Evolutionary conservation across 495 filamentous ascomycete species (phyloP).

Genomic region (Aspergillus steynii): DNA sequence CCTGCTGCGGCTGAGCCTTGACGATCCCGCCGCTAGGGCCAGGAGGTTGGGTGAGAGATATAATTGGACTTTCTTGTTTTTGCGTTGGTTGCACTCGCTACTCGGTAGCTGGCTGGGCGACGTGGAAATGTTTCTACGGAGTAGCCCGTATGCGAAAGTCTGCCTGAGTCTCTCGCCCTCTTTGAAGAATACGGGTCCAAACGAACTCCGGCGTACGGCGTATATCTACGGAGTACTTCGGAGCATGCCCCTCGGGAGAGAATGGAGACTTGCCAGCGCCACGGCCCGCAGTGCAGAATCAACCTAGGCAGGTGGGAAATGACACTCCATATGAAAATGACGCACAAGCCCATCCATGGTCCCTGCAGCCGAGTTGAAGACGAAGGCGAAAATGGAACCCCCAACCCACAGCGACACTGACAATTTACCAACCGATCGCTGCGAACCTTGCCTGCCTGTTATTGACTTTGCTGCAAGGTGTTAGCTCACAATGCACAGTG

Average conservation of each 20-base stretch:
- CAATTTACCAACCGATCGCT: not conserved
- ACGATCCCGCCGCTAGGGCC: constrained; percentile 14
- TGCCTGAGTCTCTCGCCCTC: too few species aligned
- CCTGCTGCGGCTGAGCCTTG: constrained; percentile 16
- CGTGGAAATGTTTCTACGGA: not conserved
- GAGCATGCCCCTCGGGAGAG: not conserved
- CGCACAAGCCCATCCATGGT: constrained; percentile 13
- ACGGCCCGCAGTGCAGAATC: constrained; percentile 11
- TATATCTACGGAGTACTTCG: constrained; percentile 2
- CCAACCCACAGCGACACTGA: not conserved
- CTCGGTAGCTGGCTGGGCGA: not conserved
- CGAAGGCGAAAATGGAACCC: not conserved
- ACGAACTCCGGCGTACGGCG: not conserved
- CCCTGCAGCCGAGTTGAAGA: constrained; percentile 12
- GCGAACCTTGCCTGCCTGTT: not conserved
- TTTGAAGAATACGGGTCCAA: not conserved
- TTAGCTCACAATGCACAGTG: not conserved
- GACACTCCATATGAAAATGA: not conserved
- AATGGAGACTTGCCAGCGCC: constrained; percentile 4
- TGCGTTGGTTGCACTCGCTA: not conserved
- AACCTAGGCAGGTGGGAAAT: not conserved
- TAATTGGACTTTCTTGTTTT: not conserved
- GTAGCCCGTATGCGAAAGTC: too few species aligned
- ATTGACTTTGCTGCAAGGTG: not conserved
- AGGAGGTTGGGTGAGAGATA: not conserved